Evolutionary conservation across 2,329 filamentous ascomycete species (phyloP), one percentile per base, ranked within the genome.

Genomic region (Pseudogymnoascus pannorum): DNA sequence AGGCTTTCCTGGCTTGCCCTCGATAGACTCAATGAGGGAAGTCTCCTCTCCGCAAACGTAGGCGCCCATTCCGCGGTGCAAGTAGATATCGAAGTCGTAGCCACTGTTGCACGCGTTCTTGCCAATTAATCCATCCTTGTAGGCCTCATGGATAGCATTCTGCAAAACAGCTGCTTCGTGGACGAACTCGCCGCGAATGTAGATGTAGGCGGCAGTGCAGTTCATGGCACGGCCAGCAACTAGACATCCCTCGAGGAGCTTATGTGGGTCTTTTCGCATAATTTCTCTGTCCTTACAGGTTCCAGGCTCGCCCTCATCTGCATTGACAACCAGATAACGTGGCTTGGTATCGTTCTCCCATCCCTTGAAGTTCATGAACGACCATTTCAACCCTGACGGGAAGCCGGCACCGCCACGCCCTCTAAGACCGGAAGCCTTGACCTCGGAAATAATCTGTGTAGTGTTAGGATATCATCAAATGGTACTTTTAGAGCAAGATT

Each of bases 241-340:
- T 66, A 99, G 82, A 77, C 94, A 99, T 74, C 94, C 94, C 79
- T 99, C 94, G 73, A 99, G 82, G 67, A 99, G 89, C 84, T 99
- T 99, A 82, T 99, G 94, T 65, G 94, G 94, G 75, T 99, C 94
- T 80, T 99, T 99, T 78, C 94, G 92, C 94, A 99, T 99, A 69
- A 99, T 99, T 77, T 99, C 94, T 73, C 94, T 88, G 77, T 99
- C 94, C 81, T 99, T 99, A 87, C 94, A 99, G 60, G 94, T 99
- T 76, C 94, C 94, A 29, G 94, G 94, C 78, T 99, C 94, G 72
- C 94, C 94, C 80, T 99, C 94, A 75, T 99, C 94, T 68, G 94
- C 94, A 73, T 99, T 99, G 79, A 99, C 91, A 64, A 99, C 93
- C 61, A 99, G 82, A 74, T 99, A 99, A 72, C 94, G 87, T 67